Percentiles rank a stretch among this genome's conserved stretches.
These are phyloP conservation scores for Blastobotrys mokoenaii DNA, from an alignment of 805 yeast species.

Conservation along the genomic window DNA sequence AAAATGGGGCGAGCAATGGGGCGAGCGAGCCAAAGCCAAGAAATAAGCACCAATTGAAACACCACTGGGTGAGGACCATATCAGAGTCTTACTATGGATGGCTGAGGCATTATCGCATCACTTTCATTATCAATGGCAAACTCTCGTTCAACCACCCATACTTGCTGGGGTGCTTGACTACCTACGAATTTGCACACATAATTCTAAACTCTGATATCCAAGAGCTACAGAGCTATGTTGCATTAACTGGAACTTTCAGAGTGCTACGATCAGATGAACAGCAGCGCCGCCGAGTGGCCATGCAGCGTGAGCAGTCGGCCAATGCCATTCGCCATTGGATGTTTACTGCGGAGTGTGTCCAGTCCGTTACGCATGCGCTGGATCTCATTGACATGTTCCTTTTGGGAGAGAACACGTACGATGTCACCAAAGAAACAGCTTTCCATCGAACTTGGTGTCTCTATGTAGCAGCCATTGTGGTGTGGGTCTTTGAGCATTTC, in stretches of 20 bases:
- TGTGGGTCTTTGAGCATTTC: conserved; percentile 15
- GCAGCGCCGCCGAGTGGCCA: not conserved
- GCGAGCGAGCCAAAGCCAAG: not conserved
- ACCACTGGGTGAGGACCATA: conserved; percentile 11
- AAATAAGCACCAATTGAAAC: not conserved
- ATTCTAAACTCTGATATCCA: conserved; percentile 15
- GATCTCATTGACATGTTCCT: conserved; percentile 20
- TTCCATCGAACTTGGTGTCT: conserved; percentile 20
- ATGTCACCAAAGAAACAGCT: conserved; percentile 18
- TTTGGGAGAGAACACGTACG: conserved; percentile 12
- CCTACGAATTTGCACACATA: conserved; percentile 20
- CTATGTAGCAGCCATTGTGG: conserved; percentile 14
- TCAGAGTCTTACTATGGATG: conserved; percentile 18
- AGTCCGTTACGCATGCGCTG: conserved; percentile 17
- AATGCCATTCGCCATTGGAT: conserved; percentile 9
- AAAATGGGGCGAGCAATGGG: conserved; percentile 1
- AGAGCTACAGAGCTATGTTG: conserved; percentile 11
- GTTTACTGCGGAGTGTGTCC: conserved; percentile 5
- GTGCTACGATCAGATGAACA: not conserved
- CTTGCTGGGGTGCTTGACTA: conserved; percentile 19
- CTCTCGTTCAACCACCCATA: conserved; percentile 21
- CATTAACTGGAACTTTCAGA: conserved; percentile 5
- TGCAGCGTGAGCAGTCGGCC: conserved; percentile 1
- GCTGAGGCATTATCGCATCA: conserved; percentile 16
- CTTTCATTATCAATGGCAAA: conserved; percentile 16